These are phyloP conservation scores for Trematosphaeria pertusa DNA, from an alignment of 2,329 filamentous ascomycete genomes.

Conservation along the genomic window DNA sequence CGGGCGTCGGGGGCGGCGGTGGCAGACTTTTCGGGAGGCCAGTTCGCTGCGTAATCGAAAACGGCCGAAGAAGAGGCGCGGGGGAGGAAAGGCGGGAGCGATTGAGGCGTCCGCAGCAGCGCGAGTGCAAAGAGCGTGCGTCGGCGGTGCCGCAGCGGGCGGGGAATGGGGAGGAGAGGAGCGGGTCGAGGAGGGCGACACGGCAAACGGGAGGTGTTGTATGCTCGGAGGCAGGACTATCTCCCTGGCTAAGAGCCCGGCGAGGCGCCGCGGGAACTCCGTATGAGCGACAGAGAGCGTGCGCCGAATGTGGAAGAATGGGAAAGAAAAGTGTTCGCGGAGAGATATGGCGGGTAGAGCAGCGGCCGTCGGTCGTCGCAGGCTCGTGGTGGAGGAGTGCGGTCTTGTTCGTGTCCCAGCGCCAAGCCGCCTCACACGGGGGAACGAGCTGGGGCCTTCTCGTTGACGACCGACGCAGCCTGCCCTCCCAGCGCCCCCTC, in stretches of 20 bases:
- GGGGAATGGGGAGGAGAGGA: conserved; percentile 8
- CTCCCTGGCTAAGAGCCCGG: conserved; percentile 31
- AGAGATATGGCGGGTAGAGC: conserved; percentile 19
- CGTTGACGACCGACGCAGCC: neutral
- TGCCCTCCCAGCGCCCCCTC: conserved; percentile 7
- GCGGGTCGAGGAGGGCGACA: conserved; percentile 13
- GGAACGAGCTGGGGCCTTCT: too few species aligned
- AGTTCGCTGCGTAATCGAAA: conserved; percentile 22
- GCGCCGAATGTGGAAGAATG: conserved; percentile 7
- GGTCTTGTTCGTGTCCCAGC: neutral
- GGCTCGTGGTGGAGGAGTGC: conserved; percentile 9
- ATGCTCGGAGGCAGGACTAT: conserved; percentile 21
- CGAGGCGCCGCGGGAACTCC: conserved; percentile 23
- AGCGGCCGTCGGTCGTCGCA: conserved; percentile 22
- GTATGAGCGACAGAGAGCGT: conserved; percentile 12
- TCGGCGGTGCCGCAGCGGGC: conserved; percentile 1
- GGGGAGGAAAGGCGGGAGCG: conserved; percentile 9
- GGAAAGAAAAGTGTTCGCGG: conserved; percentile 3
- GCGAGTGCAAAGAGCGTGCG: neutral
- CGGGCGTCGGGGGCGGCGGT: conserved; percentile 15
- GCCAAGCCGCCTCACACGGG: too few species aligned
- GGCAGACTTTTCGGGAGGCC: conserved; percentile 24
- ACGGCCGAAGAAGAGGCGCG: conserved; percentile 19
- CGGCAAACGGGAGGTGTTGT: conserved; percentile 18
- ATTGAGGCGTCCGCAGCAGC: neutral